Percentiles rank a stretch among this genome's conserved stretches.
Conservation (phyloP, 768 basidiomycete genomes). For the Botryobasidium botryosum region DNA sequence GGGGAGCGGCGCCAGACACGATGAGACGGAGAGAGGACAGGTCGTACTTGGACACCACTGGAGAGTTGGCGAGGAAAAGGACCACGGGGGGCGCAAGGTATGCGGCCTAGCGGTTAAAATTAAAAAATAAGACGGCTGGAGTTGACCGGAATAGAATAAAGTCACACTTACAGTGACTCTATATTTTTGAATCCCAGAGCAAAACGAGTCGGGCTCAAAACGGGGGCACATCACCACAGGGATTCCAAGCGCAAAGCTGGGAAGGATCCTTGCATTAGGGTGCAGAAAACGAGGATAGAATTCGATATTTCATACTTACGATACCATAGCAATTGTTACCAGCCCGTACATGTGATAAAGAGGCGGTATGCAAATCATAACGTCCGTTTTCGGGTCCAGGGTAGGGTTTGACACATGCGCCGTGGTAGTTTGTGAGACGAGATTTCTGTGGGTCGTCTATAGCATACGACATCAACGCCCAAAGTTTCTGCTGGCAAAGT, state of each 20-base stretch:
- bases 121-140: not conserved
- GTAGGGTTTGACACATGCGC: constrained; percentile 4
- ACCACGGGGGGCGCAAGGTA: constrained; percentile 24
- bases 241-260: constrained; percentile 9
- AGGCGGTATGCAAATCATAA: not conserved
- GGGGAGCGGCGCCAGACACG: constrained; percentile 24
- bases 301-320: not conserved
- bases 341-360: not conserved
- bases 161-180: constrained; percentile 16
- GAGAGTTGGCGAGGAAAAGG: constrained; percentile 21
- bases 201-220: constrained; percentile 21
- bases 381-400: not conserved
- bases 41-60: constrained; percentile 21
- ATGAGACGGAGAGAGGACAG: constrained; percentile 20
- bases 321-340: not conserved
- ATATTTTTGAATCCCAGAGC: constrained; percentile 20
- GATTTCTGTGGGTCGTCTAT: not conserved
- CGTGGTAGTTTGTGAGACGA: not conserved
- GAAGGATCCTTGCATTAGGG: not conserved
- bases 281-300: not conserved
- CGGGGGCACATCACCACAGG: constrained; percentile 17
- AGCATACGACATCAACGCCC: not conserved
- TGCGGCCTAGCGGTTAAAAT: constrained; percentile 6
- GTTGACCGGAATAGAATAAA: not conserved
- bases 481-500: not conserved